A percentile compares a stretch with the other conserved stretches of the same genome.
These are phyloP conservation scores for Trypanosoma platydactyli DNA, from an alignment of 208 protist species.

Conservation along the genomic window DNA sequence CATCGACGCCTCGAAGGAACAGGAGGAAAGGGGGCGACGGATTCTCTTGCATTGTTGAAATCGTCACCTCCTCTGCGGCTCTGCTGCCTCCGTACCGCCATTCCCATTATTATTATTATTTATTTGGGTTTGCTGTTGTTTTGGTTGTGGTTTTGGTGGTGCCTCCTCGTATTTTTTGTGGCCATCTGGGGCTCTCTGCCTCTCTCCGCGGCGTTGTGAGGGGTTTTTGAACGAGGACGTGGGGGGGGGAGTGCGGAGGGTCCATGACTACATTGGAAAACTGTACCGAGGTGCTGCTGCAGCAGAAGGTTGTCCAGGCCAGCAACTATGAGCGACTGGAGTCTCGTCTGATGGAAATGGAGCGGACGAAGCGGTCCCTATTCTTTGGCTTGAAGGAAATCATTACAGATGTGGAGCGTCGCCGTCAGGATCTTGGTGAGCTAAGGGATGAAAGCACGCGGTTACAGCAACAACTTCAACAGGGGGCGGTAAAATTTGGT, in stretches of 20 bases:
- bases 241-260: too few relatives aligned
- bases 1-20: too few relatives aligned
- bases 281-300: conserved; percentile 73
- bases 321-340: conserved; percentile 68
- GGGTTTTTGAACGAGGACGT: background rate
- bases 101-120: too few relatives aligned
- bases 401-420: conserved; percentile 58
- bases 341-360: conserved; percentile 55
- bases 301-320: conserved; percentile 70
- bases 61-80: too few relatives aligned
- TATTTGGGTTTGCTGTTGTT: too few relatives aligned
- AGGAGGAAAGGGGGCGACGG: too few relatives aligned
- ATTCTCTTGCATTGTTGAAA: too few relatives aligned
- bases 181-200: too few relatives aligned
- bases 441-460: conserved; percentile 39
- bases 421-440: conserved; percentile 50
- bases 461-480: conserved; percentile 51
- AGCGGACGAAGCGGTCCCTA: conserved; percentile 43
- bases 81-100: too few relatives aligned
- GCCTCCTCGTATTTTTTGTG: too few relatives aligned
- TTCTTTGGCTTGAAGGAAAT: conserved; percentile 49
- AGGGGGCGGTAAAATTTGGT: conserved; percentile 46
- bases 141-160: too few relatives aligned
- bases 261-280: conserved; percentile 55
- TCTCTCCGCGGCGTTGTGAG: too few relatives aligned